Base-by-base conservation (phyloP, 2,329 filamentous ascomycete species). In the Phialophora tarda region DNA sequence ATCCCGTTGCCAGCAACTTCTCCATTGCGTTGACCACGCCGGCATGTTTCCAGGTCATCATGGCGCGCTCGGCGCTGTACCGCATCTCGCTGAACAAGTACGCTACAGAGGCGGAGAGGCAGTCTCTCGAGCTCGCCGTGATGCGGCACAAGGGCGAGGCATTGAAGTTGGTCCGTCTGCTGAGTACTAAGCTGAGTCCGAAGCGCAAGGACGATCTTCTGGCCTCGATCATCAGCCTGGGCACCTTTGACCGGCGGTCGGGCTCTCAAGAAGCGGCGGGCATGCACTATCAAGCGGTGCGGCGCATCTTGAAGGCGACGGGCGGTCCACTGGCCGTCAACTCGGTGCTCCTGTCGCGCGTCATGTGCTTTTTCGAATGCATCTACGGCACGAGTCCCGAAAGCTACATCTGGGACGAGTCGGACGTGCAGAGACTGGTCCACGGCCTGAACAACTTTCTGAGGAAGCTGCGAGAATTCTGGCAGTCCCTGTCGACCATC, bases 1-100 rank as follows among this genome's bases (percentile, higher is more conserved):
- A 71, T 56, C 69, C 69, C 4, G 69, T 71, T 0, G 67, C 67
- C 48, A 71, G 65, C 63, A 71, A 71, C 50, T 71, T 71, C 57
- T 69, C 64, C 63, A 71, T 71, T 47, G 67, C 67, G 2, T 32
- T 71, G 58, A 66, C 59, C 38, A 71, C 68, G 8, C 69, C 69
- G n/a, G 62, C 69, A 4, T 70, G 68, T 54, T 70, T 70, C 41
- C 69, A 71, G 58, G 67, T 70, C 26, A 65, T 65, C 57, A 58
- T 71, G 44, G 69, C 67, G 1, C 67, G 69, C n/a, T 69, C 69
- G 10, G 69, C 69, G 14, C 48, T 69, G n/a, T 69, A 69, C 32
- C 69, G 67, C 28, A 59, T 71, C 7, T 60, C 58, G 10, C 64
- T 71, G 23, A 69, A 67, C 57, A 71, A 68, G 56, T 71, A 69